These are phyloP conservation scores for Breviolum minutum DNA, from an alignment of 73 alveolate genomes.

Conservation along the genomic window DNA sequence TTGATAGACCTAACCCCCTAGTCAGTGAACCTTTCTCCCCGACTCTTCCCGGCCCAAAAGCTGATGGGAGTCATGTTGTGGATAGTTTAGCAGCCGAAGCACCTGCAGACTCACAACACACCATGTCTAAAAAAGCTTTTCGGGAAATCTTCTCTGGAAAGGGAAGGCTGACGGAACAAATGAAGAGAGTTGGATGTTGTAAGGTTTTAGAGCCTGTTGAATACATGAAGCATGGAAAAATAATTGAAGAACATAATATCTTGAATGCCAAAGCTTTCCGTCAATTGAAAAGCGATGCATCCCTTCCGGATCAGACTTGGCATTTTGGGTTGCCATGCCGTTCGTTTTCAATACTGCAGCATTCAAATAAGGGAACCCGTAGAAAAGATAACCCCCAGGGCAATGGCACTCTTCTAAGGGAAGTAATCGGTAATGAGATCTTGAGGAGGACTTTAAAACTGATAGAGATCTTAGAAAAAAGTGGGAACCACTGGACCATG, in stretches of 20 bases:
- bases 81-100: too few relatives aligned
- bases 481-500: neutral
- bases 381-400: neutral
- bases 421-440: neutral
- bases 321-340: neutral
- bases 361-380: neutral
- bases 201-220: too few relatives aligned
- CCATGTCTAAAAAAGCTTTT: too few relatives aligned
- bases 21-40: neutral
- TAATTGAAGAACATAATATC: neutral
- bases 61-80: too few relatives aligned
- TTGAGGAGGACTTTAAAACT: neutral
- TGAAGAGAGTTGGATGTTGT: too few relatives aligned
- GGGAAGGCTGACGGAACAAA: too few relatives aligned
- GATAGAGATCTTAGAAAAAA: neutral
- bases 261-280: neutral
- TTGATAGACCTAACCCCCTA: neutral
- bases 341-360: conserved; percentile 6
- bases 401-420: neutral
- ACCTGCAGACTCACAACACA: too few relatives aligned
- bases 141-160: too few relatives aligned
- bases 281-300: neutral
- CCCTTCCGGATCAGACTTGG: neutral
- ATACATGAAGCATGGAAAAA: neutral
- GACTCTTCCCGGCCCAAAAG: too few relatives aligned